phyloP scores from a whole-genome alignment of 257 asterid genomes.

The Pogostemon cablin region DNA sequence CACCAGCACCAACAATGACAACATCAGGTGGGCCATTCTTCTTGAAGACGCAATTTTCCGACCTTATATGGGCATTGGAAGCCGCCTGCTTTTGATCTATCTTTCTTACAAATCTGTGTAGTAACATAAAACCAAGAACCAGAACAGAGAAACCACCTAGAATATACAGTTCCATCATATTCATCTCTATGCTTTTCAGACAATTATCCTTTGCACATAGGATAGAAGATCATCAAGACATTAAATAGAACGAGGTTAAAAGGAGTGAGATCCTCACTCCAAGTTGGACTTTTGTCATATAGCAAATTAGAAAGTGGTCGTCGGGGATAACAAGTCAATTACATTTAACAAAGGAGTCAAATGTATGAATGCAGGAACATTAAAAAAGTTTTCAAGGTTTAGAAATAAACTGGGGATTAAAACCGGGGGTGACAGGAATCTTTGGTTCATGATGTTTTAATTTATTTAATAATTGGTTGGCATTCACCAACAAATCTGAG shows the following conservation, averaged over 20 bases:
- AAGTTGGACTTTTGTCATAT: slow-evolving; percentile 20
- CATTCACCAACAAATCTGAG: slow-evolving; percentile 27
- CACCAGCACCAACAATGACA: slow-evolving; percentile 56
- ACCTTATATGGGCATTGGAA: not conserved
- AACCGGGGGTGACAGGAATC: slow-evolving; percentile 30
- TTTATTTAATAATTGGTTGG: slow-evolving; percentile 21
- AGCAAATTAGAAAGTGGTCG: not conserved
- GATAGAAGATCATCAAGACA: not conserved
- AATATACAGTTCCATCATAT: slow-evolving; percentile 37
- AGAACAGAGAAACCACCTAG: slow-evolving; percentile 43
- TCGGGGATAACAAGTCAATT: slow-evolving; percentile 14
- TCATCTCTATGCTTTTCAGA: slow-evolving; percentile 25
- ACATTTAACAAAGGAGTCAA: slow-evolving; percentile 21
- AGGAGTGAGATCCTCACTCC: slow-evolving; percentile 29
- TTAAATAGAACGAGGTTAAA: not conserved
- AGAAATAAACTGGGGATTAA: slow-evolving; percentile 14
- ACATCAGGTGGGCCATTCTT: slow-evolving; percentile 51
- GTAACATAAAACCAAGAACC: slow-evolving; percentile 30
- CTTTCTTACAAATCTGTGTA: slow-evolving; percentile 27
- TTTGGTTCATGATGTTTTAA: slow-evolving; percentile 10
- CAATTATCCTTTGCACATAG: slow-evolving; percentile 1
- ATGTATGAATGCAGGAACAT: not conserved
- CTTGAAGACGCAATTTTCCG: slow-evolving; percentile 12
- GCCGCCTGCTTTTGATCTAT: not conserved
- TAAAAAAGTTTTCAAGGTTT: slow-evolving; percentile 6